A percentile compares a stretch with the other conserved stretches of the same genome.
Evolutionary conservation across 768 basidiomycete genomes (phyloP).

Genomic region (Leucosporidium yakuticum): DNA sequence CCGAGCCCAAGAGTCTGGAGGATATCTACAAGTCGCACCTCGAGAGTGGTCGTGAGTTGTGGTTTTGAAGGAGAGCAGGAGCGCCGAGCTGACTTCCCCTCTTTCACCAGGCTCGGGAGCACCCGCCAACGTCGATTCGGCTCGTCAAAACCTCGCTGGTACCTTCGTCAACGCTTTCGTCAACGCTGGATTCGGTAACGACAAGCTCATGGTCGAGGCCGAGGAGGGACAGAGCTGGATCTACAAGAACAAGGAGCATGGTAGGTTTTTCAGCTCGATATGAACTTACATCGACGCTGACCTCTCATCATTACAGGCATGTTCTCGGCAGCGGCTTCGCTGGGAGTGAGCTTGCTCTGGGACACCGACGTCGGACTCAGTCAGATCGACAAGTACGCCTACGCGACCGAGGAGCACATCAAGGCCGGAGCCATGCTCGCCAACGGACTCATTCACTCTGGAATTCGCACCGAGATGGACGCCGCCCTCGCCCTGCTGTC

Average conservation of each 20-base stretch:
- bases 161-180: conserved; percentile 99
- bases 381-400: conserved; percentile 96
- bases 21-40: conserved; percentile 97
- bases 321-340: conserved; percentile 91
- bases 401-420: conserved; percentile 91
- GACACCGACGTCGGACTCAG: conserved; percentile 88
- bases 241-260: conserved; percentile 99
- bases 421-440: conserved; percentile 95
- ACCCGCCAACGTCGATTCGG: conserved; percentile 78
- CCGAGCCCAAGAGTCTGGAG: conserved; percentile 83
- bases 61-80: background rate
- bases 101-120: conserved; percentile 49
- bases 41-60: conserved; percentile 70
- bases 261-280: conserved; percentile 45
- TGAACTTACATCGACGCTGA: background rate
- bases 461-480: conserved; percentile 86
- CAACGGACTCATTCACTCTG: conserved; percentile 82
- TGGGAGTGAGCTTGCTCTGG: conserved; percentile 90
- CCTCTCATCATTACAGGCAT: conserved; percentile 56
- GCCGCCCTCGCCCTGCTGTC: conserved; percentile 82
- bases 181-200: conserved; percentile 96
- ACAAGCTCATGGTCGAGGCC: conserved; percentile 95
- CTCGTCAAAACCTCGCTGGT: conserved; percentile 85
- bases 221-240: conserved; percentile 97
- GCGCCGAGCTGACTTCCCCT: background rate